Evolutionary conservation across 371 early-diverging fungal genomes (phyloP), one percentile per base, ranked within the genome.

Genomic region (Saksenaea vasiformis): DNA sequence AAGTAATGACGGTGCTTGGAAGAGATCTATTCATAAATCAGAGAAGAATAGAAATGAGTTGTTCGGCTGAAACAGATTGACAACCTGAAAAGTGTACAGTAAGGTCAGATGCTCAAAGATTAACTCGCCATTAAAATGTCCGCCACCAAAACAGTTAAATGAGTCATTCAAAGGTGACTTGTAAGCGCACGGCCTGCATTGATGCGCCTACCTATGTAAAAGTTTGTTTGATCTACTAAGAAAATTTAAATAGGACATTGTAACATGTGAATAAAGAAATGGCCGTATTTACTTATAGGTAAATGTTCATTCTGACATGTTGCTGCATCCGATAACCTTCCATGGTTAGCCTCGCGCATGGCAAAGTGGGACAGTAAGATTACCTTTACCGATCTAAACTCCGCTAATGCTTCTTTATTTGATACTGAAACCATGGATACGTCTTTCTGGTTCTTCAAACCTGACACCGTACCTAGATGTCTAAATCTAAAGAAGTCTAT

Each of bases 301-400:
- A 0, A 19, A 10, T 22, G 9, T 47, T 10, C 22, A 14, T 47
- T 24, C 22, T 47, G 10, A 2, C 10, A 22, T 11, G 22, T 22
- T 10, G 51, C 51, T 9, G 51, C 31, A 31, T 31, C 31, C 31
- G 31, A 31, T 31, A 31, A 47, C 24, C 51, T 47, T 47, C 22
- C 51, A n/a, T 9, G 2, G 10, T 19, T 10, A 10, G 10, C 22
- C n/a, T 8, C 24, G 22, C 51, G 51, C 51, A 22, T 47, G 51
- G 51, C 51, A 47, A 47, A 17, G n/a, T 47, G 10, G 5, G 19
- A 41, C 43, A 41, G 14, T 17, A 47, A 47, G 51, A 47, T 47
- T 47, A 47, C 51, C 51, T 47, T 47, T 47, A 22, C 51, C 51
- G 51, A 47, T 47, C 51, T 47, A 47, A 47, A 47, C 51, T 9